Evolutionary conservation across 139 green algal genomes (phyloP).

Genomic region (Ettlia oleoabundans): DNA sequence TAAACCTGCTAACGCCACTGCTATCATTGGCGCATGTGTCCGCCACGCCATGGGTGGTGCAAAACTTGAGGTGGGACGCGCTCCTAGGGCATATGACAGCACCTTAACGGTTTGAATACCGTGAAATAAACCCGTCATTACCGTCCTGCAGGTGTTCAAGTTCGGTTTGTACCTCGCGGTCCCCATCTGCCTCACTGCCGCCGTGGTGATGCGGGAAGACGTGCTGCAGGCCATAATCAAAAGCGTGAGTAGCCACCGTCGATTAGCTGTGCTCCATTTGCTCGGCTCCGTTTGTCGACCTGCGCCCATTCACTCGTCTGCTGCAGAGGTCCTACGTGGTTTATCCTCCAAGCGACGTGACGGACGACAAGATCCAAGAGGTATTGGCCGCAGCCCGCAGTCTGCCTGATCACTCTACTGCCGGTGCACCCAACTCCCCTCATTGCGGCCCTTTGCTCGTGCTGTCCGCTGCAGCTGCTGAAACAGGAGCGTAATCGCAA

Average conservation of each 20-base stretch:
- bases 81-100: not conserved
- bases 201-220: constrained; percentile 61
- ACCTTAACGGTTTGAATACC: not conserved
- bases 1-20: too few relatives aligned
- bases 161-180: constrained; percentile 76
- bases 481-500: constrained; percentile 21
- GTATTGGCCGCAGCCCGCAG: too few relatives aligned
- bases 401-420: not conserved
- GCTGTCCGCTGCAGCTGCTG: constrained; percentile 5
- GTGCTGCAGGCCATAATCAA: constrained; percentile 70
- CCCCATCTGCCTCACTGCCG: constrained; percentile 70
- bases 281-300: not conserved
- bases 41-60: constrained; percentile 2
- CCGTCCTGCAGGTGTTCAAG: constrained; percentile 73
- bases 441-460: not conserved
- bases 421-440: not conserved
- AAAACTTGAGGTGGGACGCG: not conserved
- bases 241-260: constrained; percentile 49
- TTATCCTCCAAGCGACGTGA: constrained; percentile 27
- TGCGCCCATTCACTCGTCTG: not conserved
- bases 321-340: constrained; percentile 49
- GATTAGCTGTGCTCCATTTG: not conserved
- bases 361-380: constrained; percentile 30
- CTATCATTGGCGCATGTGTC: too few relatives aligned
- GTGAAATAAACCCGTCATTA: not conserved